Percentiles rank a stretch among this genome's conserved stretches.
Conservation (phyloP, 345 rosid genomes). For the Isatis tinctoria region DNA sequence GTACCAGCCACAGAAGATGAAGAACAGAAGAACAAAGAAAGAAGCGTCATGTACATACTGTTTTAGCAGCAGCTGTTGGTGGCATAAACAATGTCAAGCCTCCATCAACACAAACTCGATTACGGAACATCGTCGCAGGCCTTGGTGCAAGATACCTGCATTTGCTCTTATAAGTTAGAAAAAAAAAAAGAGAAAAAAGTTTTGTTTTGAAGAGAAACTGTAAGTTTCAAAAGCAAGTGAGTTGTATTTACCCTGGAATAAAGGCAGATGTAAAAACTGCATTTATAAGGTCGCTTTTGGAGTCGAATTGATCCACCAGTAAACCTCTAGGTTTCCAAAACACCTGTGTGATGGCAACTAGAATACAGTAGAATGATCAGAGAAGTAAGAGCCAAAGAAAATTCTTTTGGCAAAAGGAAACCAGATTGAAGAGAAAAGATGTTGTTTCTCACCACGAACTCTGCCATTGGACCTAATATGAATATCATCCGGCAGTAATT, state of each 20-base stretch:
- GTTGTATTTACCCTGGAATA: constrained; percentile 69
- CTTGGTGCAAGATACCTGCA: constrained; percentile 92
- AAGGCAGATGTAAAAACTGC: constrained; percentile 89
- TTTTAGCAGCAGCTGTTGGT: constrained; percentile 85
- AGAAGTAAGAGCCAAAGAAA: neutral
- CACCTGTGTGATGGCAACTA: constrained; percentile 98
- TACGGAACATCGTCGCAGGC: constrained; percentile 83
- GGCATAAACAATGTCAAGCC: constrained; percentile 96
- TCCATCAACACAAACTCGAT: constrained; percentile 88
- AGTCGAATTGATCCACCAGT: constrained; percentile 91
- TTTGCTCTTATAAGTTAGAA: neutral
- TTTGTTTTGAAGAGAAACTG: neutral
- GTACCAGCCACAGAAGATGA: neutral
- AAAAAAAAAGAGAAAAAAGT: neutral
- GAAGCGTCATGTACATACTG: constrained; percentile 44
- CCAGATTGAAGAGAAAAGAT: neutral
- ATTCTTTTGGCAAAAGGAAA: neutral
- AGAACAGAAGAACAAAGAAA: neutral
- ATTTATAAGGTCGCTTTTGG: constrained; percentile 83
- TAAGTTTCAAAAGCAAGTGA: constrained; percentile 11
- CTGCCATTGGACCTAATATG: constrained; percentile 82
- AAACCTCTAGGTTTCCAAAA: constrained; percentile 89
- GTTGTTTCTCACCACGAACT: constrained; percentile 66
- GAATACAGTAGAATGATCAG: constrained; percentile 16
- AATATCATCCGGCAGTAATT: constrained; percentile 74